Percentiles rank a stretch among this genome's conserved stretches.
Evolutionary conservation across 768 basidiomycete genomes (phyloP).

Genomic region (Boletus barrowsii): DNA sequence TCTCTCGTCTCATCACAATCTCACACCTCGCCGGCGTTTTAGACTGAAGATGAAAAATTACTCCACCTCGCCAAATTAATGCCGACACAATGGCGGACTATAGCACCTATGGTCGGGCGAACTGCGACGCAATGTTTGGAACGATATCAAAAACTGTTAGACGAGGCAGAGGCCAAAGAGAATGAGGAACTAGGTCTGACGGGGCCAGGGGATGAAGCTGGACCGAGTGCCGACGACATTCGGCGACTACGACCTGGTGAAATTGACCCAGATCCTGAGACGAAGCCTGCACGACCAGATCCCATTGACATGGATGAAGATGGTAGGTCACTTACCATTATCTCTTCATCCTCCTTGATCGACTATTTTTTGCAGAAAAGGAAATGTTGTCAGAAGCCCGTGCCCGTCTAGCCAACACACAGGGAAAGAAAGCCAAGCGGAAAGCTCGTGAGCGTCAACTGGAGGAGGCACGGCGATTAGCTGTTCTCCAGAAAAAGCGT

Average conservation of each 20-base stretch:
- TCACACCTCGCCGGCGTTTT: not conserved
- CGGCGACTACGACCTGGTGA: conserved; percentile 89
- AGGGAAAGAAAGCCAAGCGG: conserved; percentile 99
- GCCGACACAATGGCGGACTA: conserved; percentile 99
- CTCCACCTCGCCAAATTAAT: conserved; percentile 97
- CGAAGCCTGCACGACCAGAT: conserved; percentile 96
- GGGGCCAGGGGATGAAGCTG: conserved; percentile 74
- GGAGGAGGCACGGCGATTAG: conserved; percentile 91
- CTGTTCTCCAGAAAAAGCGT: conserved; percentile 95
- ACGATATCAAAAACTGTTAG: conserved; percentile 95
- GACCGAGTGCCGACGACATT: conserved; percentile 91
- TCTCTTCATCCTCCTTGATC: not conserved
- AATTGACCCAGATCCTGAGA: conserved; percentile 98
- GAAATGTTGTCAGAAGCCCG: conserved; percentile 99
- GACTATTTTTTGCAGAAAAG: conserved; percentile 62
- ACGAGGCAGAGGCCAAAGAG: conserved; percentile 96
- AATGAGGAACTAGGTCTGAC: conserved; percentile 90
- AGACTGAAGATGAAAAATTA: conserved; percentile 98
- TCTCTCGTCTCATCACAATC: not conserved
- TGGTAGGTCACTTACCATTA: conserved; percentile 46
- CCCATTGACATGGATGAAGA: conserved; percentile 99
- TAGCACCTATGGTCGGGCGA: conserved; percentile 96
- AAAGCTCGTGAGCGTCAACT: conserved; percentile 97
- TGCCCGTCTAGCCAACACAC: conserved; percentile 96
- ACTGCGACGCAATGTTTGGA: conserved; percentile 98